phyloP scores from a whole-genome alignment of 768 basidiomycete species.

The Naganishia vishniacii region DNA sequence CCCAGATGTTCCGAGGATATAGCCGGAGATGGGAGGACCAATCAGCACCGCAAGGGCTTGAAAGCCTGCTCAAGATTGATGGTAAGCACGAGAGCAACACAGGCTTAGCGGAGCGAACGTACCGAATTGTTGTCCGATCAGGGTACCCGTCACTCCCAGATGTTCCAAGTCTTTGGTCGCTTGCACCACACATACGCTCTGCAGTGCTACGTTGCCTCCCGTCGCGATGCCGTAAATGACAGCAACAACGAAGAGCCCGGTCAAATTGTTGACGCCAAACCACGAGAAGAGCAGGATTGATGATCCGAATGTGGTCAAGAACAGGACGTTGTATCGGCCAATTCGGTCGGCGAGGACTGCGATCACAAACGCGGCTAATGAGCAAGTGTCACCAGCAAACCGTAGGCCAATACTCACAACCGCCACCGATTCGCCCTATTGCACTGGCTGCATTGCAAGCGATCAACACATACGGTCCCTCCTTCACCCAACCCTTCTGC shows the following conservation, averaged over 20 bases:
- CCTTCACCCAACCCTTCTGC: slow-evolving; percentile 11
- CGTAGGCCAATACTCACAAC: slow-evolving; percentile 15
- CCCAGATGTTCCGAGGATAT: slow-evolving; percentile 23
- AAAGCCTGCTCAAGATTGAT: background rate
- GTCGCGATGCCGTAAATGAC: slow-evolving; percentile 20
- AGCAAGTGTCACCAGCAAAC: background rate
- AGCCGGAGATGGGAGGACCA: slow-evolving; percentile 25
- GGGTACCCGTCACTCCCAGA: slow-evolving; percentile 17
- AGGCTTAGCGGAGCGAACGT: background rate
- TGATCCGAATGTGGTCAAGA: slow-evolving; percentile 1
- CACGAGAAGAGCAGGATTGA: slow-evolving; percentile 23
- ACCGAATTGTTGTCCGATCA: slow-evolving; percentile 27
- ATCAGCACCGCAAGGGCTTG: slow-evolving; percentile 25
- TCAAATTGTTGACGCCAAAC: slow-evolving; percentile 1
- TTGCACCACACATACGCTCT: slow-evolving; percentile 22
- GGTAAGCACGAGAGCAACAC: background rate
- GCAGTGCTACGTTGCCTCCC: slow-evolving; percentile 24
- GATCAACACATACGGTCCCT: slow-evolving; percentile 23
- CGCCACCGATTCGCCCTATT: slow-evolving; percentile 20
- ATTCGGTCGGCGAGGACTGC: slow-evolving; percentile 22
- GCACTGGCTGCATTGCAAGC: slow-evolving; percentile 24
- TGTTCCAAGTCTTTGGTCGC: slow-evolving; percentile 23
- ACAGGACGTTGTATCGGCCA: slow-evolving; percentile 23
- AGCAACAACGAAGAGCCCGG: slow-evolving; percentile 13
- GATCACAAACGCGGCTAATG: background rate